phyloP scores from a whole-genome alignment of 768 basidiomycete genomes.

The Roridomyces roridus region DNA sequence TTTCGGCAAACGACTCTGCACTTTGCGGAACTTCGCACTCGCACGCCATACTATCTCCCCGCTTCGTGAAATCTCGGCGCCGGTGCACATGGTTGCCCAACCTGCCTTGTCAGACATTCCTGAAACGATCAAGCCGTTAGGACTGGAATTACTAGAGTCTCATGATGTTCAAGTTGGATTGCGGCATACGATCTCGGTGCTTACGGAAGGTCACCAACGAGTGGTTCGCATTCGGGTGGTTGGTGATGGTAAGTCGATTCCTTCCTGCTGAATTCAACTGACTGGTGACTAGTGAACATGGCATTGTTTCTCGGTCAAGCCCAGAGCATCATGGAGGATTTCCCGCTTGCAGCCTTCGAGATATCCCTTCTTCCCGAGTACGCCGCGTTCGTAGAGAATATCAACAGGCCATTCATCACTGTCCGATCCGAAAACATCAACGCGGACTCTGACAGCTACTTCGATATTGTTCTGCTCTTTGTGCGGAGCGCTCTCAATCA shows the following conservation, averaged over 20 bases:
- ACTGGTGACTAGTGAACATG: background rate
- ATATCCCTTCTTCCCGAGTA: background rate
- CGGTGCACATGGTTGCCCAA: background rate
- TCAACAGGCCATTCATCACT: background rate
- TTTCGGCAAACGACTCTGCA: constrained; percentile 24
- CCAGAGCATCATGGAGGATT: background rate
- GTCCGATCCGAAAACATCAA: background rate
- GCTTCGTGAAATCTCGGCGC: background rate
- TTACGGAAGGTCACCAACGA: too few relatives aligned
- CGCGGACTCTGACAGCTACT: background rate
- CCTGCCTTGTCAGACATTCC: too few relatives aligned
- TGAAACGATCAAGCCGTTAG: too few relatives aligned
- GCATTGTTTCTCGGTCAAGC: background rate
- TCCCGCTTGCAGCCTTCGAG: background rate
- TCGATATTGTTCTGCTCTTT: constrained; percentile 1
- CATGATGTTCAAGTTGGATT: too few relatives aligned
- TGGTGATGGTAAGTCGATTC: too few relatives aligned
- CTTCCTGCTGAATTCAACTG: too few relatives aligned
- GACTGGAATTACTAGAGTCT: too few relatives aligned
- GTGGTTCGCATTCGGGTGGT: too few relatives aligned
- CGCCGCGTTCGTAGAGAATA: background rate
- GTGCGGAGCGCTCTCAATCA: background rate
- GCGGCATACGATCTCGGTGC: too few relatives aligned
- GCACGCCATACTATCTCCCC: background rate
- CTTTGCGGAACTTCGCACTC: background rate